These are phyloP conservation scores for Clonostachys solani DNA, from an alignment of 2,329 filamentous ascomycete species.

Conservation along the genomic window DNA sequence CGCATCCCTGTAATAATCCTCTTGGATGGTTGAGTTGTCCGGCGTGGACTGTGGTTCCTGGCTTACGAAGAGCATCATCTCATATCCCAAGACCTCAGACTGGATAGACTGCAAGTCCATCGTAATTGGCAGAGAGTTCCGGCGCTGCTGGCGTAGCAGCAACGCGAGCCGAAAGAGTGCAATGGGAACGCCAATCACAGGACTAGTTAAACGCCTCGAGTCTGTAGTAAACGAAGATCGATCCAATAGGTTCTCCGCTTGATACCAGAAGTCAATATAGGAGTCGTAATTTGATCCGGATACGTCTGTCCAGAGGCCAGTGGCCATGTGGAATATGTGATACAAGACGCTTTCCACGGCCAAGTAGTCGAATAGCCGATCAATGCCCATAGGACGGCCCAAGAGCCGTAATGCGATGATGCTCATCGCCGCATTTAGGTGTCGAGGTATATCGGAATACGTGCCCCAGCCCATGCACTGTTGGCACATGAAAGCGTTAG, in stretches of 20 bases:
- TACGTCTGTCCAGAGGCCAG: conserved; percentile 12
- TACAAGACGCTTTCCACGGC: conserved; percentile 15
- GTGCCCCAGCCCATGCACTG: conserved; percentile 12
- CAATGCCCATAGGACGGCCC: conserved; percentile 2
- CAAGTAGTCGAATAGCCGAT: conserved; percentile 10
- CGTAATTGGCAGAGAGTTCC: not conserved
- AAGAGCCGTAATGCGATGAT: conserved; percentile 10
- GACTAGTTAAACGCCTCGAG: conserved; percentile 8
- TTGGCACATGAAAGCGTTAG: not conserved
- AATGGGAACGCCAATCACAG: conserved; percentile 12
- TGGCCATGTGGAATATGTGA: conserved; percentile 11
- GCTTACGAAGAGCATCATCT: not conserved
- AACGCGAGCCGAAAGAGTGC: conserved; percentile 9
- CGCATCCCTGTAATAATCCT: conserved; percentile 7
- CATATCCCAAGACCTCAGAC: not conserved
- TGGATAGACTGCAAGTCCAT: not conserved
- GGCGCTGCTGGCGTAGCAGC: conserved; percentile 5
- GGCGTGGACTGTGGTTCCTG: not conserved
- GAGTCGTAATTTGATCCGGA: conserved; percentile 3
- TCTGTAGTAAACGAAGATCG: conserved; percentile 5
- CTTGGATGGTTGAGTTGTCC: not conserved
- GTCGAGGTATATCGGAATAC: conserved; percentile 9
- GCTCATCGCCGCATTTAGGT: conserved; percentile 11
- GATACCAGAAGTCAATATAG: conserved; percentile 9
- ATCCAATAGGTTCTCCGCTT: conserved; percentile 8